Conservation (phyloP, 345 rosid species). For the Acer yangbiense region DNA sequence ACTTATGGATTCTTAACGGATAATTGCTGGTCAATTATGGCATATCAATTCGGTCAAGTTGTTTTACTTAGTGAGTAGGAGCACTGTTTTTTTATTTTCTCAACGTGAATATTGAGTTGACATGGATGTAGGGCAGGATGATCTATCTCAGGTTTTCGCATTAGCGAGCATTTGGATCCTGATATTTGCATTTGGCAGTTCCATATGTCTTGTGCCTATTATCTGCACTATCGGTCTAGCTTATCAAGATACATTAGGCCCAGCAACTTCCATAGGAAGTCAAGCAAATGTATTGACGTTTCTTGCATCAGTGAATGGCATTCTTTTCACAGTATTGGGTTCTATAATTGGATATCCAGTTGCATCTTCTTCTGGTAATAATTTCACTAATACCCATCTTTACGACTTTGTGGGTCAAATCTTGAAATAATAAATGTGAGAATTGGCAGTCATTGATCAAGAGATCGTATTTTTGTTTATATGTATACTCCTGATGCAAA, state of each 20-base stretch:
- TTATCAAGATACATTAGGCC: constrained; percentile 52
- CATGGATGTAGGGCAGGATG: constrained; percentile 97
- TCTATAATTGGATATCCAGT: constrained; percentile 71
- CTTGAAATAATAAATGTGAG: not conserved
- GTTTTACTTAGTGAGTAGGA: constrained; percentile 2
- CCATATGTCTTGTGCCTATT: constrained; percentile 56
- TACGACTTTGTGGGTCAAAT: not conserved
- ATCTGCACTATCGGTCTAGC: constrained; percentile 60
- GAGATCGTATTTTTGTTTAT: not conserved
- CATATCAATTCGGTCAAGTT: not conserved
- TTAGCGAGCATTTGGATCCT: constrained; percentile 88
- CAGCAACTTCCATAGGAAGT: constrained; percentile 39
- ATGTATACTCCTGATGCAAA: not conserved
- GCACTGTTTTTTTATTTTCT: constrained; percentile 23
- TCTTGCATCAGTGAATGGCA: constrained; percentile 52
- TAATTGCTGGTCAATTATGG: too few relatives aligned
- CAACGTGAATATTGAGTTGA: constrained; percentile 57
- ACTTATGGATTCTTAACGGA: too few relatives aligned
- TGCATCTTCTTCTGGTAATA: constrained; percentile 77
- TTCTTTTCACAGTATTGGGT: constrained; percentile 69
- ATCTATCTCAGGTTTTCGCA: constrained; percentile 78
- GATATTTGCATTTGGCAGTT: constrained; percentile 71
- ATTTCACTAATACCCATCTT: constrained; percentile 1
- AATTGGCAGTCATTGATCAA: not conserved
- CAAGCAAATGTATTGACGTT: constrained; percentile 50